These are phyloP conservation scores for Sporothrix mexicana DNA, from an alignment of 2,329 filamentous ascomycete species.

Conservation along the genomic window DNA sequence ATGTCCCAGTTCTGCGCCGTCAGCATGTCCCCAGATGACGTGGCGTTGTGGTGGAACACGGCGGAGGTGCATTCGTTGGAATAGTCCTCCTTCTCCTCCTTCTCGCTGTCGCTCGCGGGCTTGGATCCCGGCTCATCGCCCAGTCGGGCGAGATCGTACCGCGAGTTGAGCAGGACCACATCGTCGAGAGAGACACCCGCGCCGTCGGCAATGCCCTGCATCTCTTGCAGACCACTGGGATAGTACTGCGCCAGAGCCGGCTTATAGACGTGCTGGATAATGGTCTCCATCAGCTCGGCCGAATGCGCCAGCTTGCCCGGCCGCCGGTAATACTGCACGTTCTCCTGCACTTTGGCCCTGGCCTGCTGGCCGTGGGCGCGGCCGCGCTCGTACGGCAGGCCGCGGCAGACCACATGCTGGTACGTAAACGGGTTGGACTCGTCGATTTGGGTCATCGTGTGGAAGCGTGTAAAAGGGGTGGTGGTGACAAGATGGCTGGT, in stretches of 20 bases:
- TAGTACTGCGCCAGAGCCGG: constrained; percentile 38
- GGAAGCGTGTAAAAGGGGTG: not conserved
- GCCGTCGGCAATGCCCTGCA: constrained; percentile 40
- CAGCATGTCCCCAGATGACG: constrained; percentile 28
- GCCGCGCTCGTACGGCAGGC: constrained; percentile 40
- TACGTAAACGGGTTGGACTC: constrained; percentile 33
- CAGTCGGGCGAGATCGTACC: constrained; percentile 40
- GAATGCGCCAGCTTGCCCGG: constrained; percentile 39
- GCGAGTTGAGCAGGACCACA: constrained; percentile 39
- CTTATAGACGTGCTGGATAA: constrained; percentile 39
- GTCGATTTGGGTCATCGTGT: constrained; percentile 24
- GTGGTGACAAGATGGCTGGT: not conserved
- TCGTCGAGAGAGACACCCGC: constrained; percentile 38
- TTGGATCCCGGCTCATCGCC: constrained; percentile 24
- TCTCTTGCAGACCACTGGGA: constrained; percentile 35
- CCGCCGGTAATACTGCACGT: constrained; percentile 39
- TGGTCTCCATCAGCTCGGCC: constrained; percentile 33
- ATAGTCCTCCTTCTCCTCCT: constrained; percentile 8
- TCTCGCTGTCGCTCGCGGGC: not conserved
- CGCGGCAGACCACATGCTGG: constrained; percentile 40
- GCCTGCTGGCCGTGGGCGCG: constrained; percentile 39
- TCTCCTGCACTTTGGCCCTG: constrained; percentile 38
- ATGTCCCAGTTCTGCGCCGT: constrained; percentile 39
- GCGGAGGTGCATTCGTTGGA: constrained; percentile 36
- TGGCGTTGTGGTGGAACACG: constrained; percentile 34